phyloP scores from a whole-genome alignment of 2,329 filamentous ascomycete species.

The Claviceps fusiformis region DNA sequence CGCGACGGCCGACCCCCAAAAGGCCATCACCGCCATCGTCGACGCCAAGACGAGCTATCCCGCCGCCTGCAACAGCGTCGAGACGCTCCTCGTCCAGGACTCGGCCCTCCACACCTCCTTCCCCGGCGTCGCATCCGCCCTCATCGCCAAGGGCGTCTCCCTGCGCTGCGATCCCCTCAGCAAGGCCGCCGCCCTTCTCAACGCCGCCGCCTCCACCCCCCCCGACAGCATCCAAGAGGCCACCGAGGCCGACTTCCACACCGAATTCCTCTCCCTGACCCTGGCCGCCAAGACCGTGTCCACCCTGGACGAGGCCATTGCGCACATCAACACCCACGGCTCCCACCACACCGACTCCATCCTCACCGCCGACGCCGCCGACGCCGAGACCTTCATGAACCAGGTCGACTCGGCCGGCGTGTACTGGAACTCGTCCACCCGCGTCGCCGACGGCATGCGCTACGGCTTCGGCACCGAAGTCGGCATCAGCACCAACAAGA shows the following conservation, averaged over 20 bases:
- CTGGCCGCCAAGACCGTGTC: constrained; percentile 73
- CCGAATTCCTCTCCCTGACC: constrained; percentile 76
- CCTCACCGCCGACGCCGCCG: constrained; percentile 52
- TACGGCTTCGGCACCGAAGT: constrained; percentile 98
- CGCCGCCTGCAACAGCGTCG: constrained; percentile 88
- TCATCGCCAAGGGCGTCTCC: constrained; percentile 64
- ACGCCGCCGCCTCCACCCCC: constrained; percentile 25
- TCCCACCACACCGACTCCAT: constrained; percentile 93
- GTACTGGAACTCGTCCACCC: constrained; percentile 93
- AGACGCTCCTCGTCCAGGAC: constrained; percentile 78
- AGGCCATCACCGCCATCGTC: constrained; percentile 64
- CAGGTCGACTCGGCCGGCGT: constrained; percentile 80
- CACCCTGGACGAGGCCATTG: constrained; percentile 55
- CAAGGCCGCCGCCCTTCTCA: constrained; percentile 38
- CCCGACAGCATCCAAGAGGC: constrained; percentile 46
- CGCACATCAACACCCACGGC: constrained; percentile 83
- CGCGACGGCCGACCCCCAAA: constrained; percentile 55
- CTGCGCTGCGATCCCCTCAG: constrained; percentile 65
- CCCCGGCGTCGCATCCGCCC: constrained; percentile 56
- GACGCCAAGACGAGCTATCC: constrained; percentile 93
- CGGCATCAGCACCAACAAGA: constrained; percentile 97
- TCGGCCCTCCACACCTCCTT: constrained; percentile 53
- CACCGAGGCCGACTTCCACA: constrained; percentile 60
- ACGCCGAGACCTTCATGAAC: constrained; percentile 72
- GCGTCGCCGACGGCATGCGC: constrained; percentile 91